phyloP scores from a whole-genome alignment of 1,139 yeast genomes.

The Petasospora rhodanensis region DNA sequence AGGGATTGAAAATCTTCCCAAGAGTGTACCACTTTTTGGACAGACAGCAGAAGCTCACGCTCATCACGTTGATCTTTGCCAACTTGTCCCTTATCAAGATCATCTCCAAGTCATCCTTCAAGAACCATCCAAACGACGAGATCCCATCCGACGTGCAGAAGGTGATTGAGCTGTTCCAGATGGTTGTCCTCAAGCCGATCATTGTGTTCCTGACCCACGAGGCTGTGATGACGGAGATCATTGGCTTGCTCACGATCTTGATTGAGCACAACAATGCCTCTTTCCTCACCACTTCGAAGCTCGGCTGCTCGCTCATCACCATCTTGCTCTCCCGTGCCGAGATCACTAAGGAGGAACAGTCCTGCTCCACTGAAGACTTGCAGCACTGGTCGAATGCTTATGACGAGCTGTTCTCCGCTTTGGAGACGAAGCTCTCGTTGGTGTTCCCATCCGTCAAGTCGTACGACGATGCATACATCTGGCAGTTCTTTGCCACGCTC shows the following conservation, averaged over 20 bases:
- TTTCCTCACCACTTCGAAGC: conserved; percentile 73
- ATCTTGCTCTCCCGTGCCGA: conserved; percentile 90
- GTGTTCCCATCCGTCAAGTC: conserved; percentile 76
- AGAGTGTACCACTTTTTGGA: conserved; percentile 81
- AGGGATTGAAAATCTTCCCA: conserved; percentile 85
- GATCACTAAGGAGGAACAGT: conserved; percentile 80
- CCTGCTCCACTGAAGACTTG: conserved; percentile 40
- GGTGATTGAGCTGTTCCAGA: conserved; percentile 74
- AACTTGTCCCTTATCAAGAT: conserved; percentile 80
- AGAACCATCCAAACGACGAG: conserved; percentile 45
- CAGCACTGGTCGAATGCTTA: conserved; percentile 78
- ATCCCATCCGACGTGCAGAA: conserved; percentile 55
- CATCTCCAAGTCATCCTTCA: conserved; percentile 73
- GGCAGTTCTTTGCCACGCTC: conserved; percentile 96
- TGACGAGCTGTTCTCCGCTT: conserved; percentile 71
- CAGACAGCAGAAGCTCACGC: conserved; percentile 72
- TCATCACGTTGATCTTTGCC: conserved; percentile 75
- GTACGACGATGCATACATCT: conserved; percentile 79
- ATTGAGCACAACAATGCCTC: conserved; percentile 71
- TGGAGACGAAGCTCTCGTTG: conserved; percentile 73
- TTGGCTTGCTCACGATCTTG: conserved; percentile 72
- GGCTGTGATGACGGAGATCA: conserved; percentile 74
- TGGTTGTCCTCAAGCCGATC: conserved; percentile 79
- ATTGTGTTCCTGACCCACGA: conserved; percentile 78
- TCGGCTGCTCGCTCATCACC: conserved; percentile 83